Percentiles rank a stretch among this genome's conserved stretches.
These are phyloP conservation scores for Flaveria brownii DNA, from an alignment of 129 eudicot species.

Conservation along the genomic window DNA sequence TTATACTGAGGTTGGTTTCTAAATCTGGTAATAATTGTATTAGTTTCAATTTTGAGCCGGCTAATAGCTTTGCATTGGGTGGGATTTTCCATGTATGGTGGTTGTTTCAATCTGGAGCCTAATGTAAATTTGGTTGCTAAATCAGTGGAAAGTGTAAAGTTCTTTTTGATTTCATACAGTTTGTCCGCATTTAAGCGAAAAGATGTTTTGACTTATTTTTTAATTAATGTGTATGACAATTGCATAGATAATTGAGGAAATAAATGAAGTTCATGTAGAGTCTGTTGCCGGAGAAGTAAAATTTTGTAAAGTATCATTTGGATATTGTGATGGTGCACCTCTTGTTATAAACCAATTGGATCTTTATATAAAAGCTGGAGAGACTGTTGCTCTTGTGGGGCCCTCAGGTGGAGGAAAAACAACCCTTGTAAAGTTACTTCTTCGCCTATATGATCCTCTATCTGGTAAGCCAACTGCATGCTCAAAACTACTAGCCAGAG, in stretches of 20 bases:
- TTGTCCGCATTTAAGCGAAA: background rate
- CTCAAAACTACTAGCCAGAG: background rate
- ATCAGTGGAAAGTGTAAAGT: background rate
- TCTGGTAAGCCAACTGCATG: constrained; percentile 46
- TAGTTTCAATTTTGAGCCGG: background rate
- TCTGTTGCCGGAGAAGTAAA: constrained; percentile 70
- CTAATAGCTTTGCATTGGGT: too few relatives aligned
- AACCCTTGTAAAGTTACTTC: constrained; percentile 80
- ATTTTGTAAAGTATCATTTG: constrained; percentile 59
- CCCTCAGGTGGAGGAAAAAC: constrained; percentile 99
- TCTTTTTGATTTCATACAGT: background rate
- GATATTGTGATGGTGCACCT: constrained; percentile 58
- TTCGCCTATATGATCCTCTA: constrained; percentile 91
- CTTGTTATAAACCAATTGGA: constrained; percentile 56
- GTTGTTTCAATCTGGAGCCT: background rate
- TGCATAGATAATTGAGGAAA: constrained; percentile 58
- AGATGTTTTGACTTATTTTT: background rate
- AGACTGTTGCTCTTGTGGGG: constrained; percentile 90
- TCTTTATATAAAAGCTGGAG: constrained; percentile 88
- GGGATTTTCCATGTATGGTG: too few relatives aligned
- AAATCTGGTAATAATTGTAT: background rate
- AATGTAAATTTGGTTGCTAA: background rate
- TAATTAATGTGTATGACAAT: background rate
- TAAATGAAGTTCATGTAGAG: constrained; percentile 62
- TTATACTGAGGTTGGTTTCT: background rate